Evolutionary conservation across 495 filamentous ascomycete species (phyloP).

Genomic region (Neurospora tetrasperma): DNA sequence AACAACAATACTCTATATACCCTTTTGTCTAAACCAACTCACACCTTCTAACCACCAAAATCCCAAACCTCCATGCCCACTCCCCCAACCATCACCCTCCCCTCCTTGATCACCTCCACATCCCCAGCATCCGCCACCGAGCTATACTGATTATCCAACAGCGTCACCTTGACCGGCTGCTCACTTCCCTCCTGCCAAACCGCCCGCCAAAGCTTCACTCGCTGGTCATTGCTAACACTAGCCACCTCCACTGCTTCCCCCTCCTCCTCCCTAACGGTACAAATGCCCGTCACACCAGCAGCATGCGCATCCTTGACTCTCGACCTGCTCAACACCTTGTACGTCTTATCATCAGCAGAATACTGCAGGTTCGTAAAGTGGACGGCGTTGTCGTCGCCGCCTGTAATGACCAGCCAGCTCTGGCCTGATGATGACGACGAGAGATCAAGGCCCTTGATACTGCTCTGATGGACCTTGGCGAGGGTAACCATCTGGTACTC

Average conservation of each 20-base stretch:
- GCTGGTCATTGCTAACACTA: constrained; percentile 71
- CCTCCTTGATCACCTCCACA: constrained; percentile 13
- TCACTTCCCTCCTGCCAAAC: not conserved
- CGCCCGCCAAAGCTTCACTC: constrained; percentile 61
- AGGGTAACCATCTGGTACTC: constrained; percentile 8
- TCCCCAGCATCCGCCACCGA: constrained; percentile 50
- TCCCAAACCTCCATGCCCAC: constrained; percentile 22
- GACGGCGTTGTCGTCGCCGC: constrained; percentile 77
- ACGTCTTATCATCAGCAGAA: not conserved
- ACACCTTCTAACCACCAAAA: not conserved
- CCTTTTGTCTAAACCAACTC: not conserved
- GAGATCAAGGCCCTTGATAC: constrained; percentile 51
- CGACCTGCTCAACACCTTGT: constrained; percentile 29
- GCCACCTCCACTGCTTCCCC: constrained; percentile 30
- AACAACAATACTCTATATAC: not conserved
- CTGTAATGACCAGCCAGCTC: constrained; percentile 51
- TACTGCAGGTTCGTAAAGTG: constrained; percentile 42
- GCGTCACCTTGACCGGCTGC: constrained; percentile 24
- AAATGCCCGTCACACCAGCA: constrained; percentile 62
- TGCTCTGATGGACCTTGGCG: constrained; percentile 59
- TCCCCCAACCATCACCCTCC: constrained; percentile 19
- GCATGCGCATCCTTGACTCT: constrained; percentile 68
- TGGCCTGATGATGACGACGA: constrained; percentile 6
- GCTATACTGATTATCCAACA: constrained; percentile 46
- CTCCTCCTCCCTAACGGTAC: constrained; percentile 27